These are phyloP conservation scores for Rhazya stricta DNA, from an alignment of 257 asterid genomes.

Conservation along the genomic window DNA sequence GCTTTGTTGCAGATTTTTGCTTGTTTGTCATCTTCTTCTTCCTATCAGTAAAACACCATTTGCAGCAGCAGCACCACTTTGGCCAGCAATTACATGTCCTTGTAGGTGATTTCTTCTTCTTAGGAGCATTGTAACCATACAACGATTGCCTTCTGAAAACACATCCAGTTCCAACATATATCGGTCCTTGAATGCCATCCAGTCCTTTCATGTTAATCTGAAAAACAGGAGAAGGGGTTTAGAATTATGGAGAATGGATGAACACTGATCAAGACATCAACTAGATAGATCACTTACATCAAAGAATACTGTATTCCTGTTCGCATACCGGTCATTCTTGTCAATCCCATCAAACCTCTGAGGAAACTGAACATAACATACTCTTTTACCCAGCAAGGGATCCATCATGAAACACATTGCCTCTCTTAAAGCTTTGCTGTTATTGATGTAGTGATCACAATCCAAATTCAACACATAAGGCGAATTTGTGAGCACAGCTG, in stretches of 20 bases:
- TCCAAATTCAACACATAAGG: constrained; percentile 20
- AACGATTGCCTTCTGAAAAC: constrained; percentile 32
- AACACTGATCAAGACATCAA: neutral
- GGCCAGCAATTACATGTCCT: constrained; percentile 30
- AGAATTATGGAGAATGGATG: neutral
- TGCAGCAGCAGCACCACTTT: constrained; percentile 22
- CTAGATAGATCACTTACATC: constrained; percentile 14
- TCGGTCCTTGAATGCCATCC: constrained; percentile 42
- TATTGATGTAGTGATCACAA: constrained; percentile 25
- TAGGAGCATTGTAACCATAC: constrained; percentile 36
- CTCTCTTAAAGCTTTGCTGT: constrained; percentile 21
- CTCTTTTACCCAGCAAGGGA: constrained; percentile 17
- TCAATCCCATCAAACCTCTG: constrained; percentile 28
- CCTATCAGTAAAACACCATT: constrained; percentile 5
- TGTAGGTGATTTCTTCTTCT: constrained; percentile 18
- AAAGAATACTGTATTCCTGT: constrained; percentile 19
- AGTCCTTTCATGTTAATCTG: constrained; percentile 43
- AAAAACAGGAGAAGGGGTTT: neutral
- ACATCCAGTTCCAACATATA: constrained; percentile 39
- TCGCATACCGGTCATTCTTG: constrained; percentile 21
- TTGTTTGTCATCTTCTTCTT: constrained; percentile 22
- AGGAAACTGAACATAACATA: constrained; percentile 26
- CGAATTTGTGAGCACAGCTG: constrained; percentile 23
- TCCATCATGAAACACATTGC: constrained; percentile 33
- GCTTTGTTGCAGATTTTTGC: constrained; percentile 14